Conservation (phyloP, 257 asterid species). For the Lycium barbarum region DNA sequence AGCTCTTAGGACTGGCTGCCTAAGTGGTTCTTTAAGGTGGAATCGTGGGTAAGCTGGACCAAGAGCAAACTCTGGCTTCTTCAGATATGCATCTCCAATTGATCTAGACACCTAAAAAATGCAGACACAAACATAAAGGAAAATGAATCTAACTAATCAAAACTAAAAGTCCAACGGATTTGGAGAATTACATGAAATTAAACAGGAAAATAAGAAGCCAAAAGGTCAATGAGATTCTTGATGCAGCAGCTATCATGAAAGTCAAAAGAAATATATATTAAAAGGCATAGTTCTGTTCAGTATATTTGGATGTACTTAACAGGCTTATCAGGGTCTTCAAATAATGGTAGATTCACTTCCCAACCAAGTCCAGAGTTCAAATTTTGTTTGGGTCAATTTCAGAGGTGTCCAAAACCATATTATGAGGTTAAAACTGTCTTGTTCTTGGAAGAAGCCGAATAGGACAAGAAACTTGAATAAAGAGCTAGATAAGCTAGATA, state of each 20-base stretch:
- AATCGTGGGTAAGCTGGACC: constrained; percentile 52
- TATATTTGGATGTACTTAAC: neutral
- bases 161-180: neutral
- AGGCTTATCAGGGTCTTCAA: neutral
- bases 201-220: neutral
- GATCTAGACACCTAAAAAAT: constrained; percentile 76
- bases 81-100: constrained; percentile 89
- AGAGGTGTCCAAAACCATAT: neutral
- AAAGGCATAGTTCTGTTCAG: constrained; percentile 3
- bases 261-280: neutral
- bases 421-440: neutral
- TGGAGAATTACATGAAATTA: neutral
- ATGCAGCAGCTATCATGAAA: neutral
- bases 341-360: neutral
- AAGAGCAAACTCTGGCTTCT: constrained; percentile 68
- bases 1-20: constrained; percentile 66
- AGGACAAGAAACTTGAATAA: neutral
- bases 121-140: constrained; percentile 24
- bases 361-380: neutral
- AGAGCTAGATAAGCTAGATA: neutral
- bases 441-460: neutral
- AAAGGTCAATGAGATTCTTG: neutral
- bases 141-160: neutral
- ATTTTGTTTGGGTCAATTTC: neutral
- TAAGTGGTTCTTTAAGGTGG: constrained; percentile 69